Evolutionary conservation across 2,329 filamentous ascomycete species (phyloP).

Genomic region (Hirsutella thompsonii): DNA sequence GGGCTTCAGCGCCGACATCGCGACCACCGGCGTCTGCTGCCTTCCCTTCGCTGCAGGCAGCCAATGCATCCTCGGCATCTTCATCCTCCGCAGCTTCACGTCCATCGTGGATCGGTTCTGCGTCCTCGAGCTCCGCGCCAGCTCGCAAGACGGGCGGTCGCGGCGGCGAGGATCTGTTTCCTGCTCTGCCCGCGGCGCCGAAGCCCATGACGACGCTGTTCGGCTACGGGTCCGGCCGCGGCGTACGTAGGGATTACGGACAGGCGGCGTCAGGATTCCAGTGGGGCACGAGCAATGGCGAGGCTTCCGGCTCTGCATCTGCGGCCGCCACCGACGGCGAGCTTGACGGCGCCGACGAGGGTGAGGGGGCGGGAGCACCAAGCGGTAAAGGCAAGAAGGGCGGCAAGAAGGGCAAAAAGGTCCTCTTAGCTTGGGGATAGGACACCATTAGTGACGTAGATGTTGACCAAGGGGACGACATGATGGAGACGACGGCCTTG

Average conservation of each 20-base stretch:
- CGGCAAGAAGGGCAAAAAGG: constrained; percentile 47
- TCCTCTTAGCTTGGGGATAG: constrained; percentile 48
- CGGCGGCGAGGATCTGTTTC: constrained; percentile 54
- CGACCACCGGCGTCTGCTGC: constrained; percentile 17
- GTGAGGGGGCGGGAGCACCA: constrained; percentile 14
- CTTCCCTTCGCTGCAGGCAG: constrained; percentile 30
- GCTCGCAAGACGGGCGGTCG: constrained; percentile 8
- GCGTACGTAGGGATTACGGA: constrained; percentile 41
- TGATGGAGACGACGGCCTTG: too few species aligned
- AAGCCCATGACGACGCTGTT: constrained; percentile 54
- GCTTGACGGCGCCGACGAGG: constrained; percentile 12
- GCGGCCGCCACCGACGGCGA: constrained; percentile 11
- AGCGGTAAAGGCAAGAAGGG: constrained; percentile 39
- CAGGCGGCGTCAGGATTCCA: constrained; percentile 36
- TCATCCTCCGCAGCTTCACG: constrained; percentile 10
- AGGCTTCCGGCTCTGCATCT: constrained; percentile 6
- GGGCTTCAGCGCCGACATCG: constrained; percentile 9
- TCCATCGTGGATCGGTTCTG: constrained; percentile 17
- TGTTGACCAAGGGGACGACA: not conserved
- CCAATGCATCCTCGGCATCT: not conserved
- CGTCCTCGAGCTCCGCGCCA: constrained; percentile 8
- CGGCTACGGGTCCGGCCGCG: constrained; percentile 40
- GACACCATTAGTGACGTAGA: not conserved
- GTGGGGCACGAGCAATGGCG: constrained; percentile 27
- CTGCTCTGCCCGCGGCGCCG: constrained; percentile 65